Conservation (phyloP, 2,329 filamentous ascomycete species). For the Beauveria australis region DNA sequence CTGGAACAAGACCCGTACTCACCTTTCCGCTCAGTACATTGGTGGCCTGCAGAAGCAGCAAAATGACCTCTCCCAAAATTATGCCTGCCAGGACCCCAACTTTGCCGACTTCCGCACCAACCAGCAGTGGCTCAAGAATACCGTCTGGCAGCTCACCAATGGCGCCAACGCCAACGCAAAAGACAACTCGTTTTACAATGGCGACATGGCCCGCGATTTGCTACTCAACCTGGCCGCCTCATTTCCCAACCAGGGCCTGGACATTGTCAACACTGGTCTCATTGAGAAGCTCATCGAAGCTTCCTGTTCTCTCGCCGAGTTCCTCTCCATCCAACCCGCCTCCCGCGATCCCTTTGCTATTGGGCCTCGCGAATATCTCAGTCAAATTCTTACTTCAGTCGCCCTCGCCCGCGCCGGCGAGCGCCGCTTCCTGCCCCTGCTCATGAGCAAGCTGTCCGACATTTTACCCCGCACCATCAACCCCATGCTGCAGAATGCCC, state of each 20-base stretch:
- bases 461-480: conserved; percentile 55
- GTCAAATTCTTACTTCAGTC: conserved; percentile 58
- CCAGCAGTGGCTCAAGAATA: conserved; percentile 58
- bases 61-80: conserved; percentile 43
- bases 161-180: conserved; percentile 36
- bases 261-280: conserved; percentile 65
- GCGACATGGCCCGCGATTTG: conserved; percentile 55
- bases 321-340: conserved; percentile 57
- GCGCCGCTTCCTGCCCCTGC: conserved; percentile 66
- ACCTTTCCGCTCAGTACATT: conserved; percentile 50
- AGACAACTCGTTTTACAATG: conserved; percentile 50
- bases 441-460: conserved; percentile 69
- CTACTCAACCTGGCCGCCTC: conserved; percentile 58
- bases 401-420: conserved; percentile 67
- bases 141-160: conserved; percentile 55
- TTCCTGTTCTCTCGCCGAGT: conserved; percentile 63
- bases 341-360: conserved; percentile 54
- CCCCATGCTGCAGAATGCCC: conserved; percentile 51
- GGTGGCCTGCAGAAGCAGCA: conserved; percentile 54
- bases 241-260: conserved; percentile 64
- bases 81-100: conserved; percentile 45
- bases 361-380: conserved; percentile 66
- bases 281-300: conserved; percentile 77
- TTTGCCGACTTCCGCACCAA: conserved; percentile 48
- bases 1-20: conserved; percentile 57